Percentiles rank a stretch among this genome's conserved stretches.
Evolutionary conservation across 169 alveolate species (phyloP).

Genomic region (Perkinsus chesapeaki): DNA sequence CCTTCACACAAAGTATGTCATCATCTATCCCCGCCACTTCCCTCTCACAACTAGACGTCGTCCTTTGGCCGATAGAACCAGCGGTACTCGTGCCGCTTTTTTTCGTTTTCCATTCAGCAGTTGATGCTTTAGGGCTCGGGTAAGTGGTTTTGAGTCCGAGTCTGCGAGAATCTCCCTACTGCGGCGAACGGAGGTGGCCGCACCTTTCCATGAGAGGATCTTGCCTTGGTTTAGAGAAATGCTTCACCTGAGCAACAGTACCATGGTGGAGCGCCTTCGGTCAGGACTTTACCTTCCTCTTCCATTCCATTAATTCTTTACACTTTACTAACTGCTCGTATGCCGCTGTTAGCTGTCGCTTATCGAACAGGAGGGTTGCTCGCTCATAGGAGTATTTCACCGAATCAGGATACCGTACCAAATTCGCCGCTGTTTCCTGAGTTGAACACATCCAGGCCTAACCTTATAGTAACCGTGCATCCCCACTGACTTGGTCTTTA

Average conservation of each 20-base stretch:
- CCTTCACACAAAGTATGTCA: not conserved
- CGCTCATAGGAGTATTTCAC: not conserved
- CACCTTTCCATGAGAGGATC: not conserved
- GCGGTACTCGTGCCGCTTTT: not conserved
- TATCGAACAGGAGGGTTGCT: not conserved
- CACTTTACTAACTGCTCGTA: not conserved
- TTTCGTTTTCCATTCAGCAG: not conserved
- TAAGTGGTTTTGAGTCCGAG: not conserved
- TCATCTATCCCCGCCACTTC: not conserved
- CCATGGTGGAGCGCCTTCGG: no score
- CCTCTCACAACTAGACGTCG: not conserved
- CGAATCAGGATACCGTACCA: not conserved
- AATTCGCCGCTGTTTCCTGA: not conserved
- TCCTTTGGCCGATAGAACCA: not conserved
- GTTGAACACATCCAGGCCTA: not conserved
- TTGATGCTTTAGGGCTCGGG: not conserved
- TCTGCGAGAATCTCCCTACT: not conserved
- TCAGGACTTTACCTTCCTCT: not conserved
- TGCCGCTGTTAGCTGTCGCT: not conserved
- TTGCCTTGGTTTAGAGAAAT: not conserved
- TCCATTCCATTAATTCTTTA: not conserved
- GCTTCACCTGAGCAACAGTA: conserved; percentile 1
- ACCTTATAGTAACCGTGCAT: not conserved
- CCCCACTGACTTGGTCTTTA: not conserved
- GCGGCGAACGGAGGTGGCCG: not conserved